A percentile compares a stretch with the other conserved stretches of the same genome.
These are phyloP conservation scores for Cercospora sp. DNA, from an alignment of 2,329 filamentous ascomycete genomes.

Conservation along the genomic window DNA sequence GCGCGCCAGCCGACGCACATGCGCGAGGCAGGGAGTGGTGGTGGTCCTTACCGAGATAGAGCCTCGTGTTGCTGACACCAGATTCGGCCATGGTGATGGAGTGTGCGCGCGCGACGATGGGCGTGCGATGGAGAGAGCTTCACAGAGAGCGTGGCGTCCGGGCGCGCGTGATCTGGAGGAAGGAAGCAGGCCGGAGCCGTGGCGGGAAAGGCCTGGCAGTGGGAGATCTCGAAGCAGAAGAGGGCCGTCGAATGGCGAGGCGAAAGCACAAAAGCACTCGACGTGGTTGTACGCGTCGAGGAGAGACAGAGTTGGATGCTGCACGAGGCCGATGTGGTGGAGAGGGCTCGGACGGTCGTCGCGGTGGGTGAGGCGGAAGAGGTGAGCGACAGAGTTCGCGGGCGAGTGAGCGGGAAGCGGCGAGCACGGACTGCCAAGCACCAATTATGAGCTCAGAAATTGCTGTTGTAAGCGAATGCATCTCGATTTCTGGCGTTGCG, in stretches of 20 bases:
- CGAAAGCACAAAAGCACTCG: slow-evolving; percentile 6
- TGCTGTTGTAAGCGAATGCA: background rate
- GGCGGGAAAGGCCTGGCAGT: background rate
- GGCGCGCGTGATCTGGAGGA: slow-evolving; percentile 9
- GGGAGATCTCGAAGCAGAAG: background rate
- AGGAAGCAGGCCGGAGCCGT: slow-evolving; percentile 3
- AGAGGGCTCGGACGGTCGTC: background rate
- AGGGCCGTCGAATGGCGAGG: slow-evolving; percentile 6
- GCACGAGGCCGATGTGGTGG: slow-evolving; percentile 10
- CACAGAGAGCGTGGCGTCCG: slow-evolving; percentile 6
- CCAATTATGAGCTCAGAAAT: background rate
- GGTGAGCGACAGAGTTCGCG: background rate
- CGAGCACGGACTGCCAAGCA: background rate
- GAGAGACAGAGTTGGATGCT: slow-evolving; percentile 1
- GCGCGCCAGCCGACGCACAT: slow-evolving; percentile 5
- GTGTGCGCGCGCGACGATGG: background rate
- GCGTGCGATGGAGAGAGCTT: slow-evolving; percentile 5
- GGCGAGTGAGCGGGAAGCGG: background rate
- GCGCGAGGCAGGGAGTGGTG: slow-evolving; percentile 1
- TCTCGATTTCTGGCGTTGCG: background rate
- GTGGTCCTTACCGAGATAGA: slow-evolving; percentile 59
- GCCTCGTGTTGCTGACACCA: slow-evolving; percentile 80
- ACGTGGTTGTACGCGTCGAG: slow-evolving; percentile 7
- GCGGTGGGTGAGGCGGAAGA: slow-evolving; percentile 7
- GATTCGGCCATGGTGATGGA: slow-evolving; percentile 64